These are phyloP conservation scores for Crepidotus variabilis DNA, from an alignment of 768 basidiomycete species.

Conservation along the genomic window DNA sequence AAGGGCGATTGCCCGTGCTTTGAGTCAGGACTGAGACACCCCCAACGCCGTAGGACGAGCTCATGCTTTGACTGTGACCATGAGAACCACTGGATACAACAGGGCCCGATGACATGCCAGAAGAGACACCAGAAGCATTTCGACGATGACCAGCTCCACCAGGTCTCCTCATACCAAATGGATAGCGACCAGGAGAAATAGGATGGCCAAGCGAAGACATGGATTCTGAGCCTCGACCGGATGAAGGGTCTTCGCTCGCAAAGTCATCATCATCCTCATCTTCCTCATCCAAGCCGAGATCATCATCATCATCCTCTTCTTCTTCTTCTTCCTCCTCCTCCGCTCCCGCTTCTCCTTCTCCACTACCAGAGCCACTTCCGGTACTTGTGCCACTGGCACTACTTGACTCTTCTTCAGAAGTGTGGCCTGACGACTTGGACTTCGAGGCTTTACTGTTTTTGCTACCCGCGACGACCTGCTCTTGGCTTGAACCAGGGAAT, in stretches of 20 bases:
- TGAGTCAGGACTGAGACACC: conserved; percentile 41
- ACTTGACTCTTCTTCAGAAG: background rate
- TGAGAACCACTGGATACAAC: conserved; percentile 15
- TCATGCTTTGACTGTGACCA: conserved; percentile 18
- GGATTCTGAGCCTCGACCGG: conserved; percentile 70
- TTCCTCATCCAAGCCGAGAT: conserved; percentile 25
- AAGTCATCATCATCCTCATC: conserved; percentile 32
- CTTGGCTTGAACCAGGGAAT: conserved; percentile 65
- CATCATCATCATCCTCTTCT: conserved; percentile 22
- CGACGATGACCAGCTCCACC: conserved; percentile 18
- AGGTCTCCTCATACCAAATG: conserved; percentile 62
- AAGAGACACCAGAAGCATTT: conserved; percentile 23
- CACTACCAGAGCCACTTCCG: conserved; percentile 13
- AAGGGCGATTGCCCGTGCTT: conserved; percentile 62
- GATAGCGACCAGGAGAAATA: conserved; percentile 56
- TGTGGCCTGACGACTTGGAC: conserved; percentile 7
- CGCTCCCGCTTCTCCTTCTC: conserved; percentile 25
- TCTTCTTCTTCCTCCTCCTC: conserved; percentile 29
- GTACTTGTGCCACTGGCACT: conserved; percentile 13
- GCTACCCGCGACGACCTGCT: conserved; percentile 17
- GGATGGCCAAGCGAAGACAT: conserved; percentile 86
- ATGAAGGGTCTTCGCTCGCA: conserved; percentile 49
- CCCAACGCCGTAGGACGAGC: conserved; percentile 29
- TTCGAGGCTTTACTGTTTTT: conserved; percentile 12
- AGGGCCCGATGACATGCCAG: conserved; percentile 15